A percentile compares a stretch with the other conserved stretches of the same genome.
phyloP scores from a whole-genome alignment of 306 rosid genomes.

The Casuarina glauca region DNA sequence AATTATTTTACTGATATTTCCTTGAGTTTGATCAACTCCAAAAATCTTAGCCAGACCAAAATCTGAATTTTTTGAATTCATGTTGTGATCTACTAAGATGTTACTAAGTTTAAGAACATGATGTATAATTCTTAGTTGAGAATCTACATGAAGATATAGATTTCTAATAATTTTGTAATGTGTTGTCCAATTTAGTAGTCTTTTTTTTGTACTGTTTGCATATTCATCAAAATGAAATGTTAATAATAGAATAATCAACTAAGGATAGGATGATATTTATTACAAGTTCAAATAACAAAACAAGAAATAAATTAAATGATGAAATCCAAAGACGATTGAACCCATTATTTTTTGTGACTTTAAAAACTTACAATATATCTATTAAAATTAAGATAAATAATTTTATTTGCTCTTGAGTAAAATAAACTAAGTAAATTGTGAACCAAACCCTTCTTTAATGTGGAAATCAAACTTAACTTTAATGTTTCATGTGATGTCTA shows the following conservation, averaged over 20 bases:
- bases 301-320: no score
- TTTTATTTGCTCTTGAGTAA: no score
- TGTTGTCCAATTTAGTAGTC: constrained; percentile 47
- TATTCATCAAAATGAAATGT: not conserved
- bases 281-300: no score
- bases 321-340: no score
- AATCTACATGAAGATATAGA: constrained; percentile 65
- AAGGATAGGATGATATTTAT: no score
- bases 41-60: constrained; percentile 73
- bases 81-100: constrained; percentile 41
- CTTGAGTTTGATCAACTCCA: constrained; percentile 41
- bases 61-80: constrained; percentile 69
- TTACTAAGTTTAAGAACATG: no score
- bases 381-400: no score
- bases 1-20: constrained; percentile 44
- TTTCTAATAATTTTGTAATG: constrained; percentile 50
- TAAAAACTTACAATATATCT: not conserved
- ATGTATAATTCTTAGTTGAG: constrained; percentile 57
- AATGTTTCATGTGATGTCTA: no score
- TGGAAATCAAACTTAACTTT: no score
- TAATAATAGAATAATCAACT: no score
- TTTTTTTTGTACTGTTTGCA: not conserved
- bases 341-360: not conserved
- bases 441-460: no score
- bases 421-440: no score